A percentile compares a stretch with the other conserved stretches of the same genome.
Evolutionary conservation across 225 moss, liverwort and hornwort genomes (phyloP).

Genomic region (Physcomitrium patens): DNA sequence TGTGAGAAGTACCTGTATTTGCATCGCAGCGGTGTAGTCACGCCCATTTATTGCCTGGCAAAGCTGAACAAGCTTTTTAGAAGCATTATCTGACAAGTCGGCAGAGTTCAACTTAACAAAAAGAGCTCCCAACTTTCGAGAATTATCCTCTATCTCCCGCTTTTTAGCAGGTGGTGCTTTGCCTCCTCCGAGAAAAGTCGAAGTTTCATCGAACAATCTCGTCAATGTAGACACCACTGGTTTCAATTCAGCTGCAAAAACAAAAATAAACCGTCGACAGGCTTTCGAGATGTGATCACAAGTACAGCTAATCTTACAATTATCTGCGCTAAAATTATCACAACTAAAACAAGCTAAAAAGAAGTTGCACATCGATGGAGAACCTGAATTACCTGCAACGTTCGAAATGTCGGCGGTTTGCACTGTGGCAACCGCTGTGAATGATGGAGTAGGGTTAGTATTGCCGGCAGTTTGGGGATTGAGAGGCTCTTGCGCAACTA

Average conservation of each 20-base stretch:
- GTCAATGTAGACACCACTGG: conserved; percentile 77
- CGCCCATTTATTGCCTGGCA: conserved; percentile 74
- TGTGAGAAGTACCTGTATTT: conserved; percentile 75
- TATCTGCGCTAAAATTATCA: neutral
- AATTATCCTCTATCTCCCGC: conserved; percentile 91
- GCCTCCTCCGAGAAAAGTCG: conserved; percentile 70
- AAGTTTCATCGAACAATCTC: conserved; percentile 83
- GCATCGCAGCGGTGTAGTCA: conserved; percentile 72
- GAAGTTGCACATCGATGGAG: conserved; percentile 1
- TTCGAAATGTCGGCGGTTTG: conserved; percentile 89
- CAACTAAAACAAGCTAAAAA: conserved; percentile 12
- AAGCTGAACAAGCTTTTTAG: conserved; percentile 79
- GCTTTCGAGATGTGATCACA: neutral
- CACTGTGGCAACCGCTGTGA: conserved; percentile 65
- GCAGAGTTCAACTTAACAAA: conserved; percentile 86
- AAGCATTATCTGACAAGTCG: conserved; percentile 83
- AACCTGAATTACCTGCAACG: conserved; percentile 63
- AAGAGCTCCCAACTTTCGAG: conserved; percentile 84
- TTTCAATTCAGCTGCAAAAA: conserved; percentile 73
- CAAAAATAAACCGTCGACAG: neutral
- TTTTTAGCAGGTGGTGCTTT: conserved; percentile 78
- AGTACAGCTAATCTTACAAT: conserved; percentile 1
- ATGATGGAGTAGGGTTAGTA: conserved; percentile 38
- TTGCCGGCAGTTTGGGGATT: conserved; percentile 56
- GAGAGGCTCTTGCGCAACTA: conserved; percentile 52